A percentile compares a stretch with the other conserved stretches of the same genome.
phyloP scores from a whole-genome alignment of 2,329 filamentous ascomycete genomes.

The Acephala macrosclerotiorum region DNA sequence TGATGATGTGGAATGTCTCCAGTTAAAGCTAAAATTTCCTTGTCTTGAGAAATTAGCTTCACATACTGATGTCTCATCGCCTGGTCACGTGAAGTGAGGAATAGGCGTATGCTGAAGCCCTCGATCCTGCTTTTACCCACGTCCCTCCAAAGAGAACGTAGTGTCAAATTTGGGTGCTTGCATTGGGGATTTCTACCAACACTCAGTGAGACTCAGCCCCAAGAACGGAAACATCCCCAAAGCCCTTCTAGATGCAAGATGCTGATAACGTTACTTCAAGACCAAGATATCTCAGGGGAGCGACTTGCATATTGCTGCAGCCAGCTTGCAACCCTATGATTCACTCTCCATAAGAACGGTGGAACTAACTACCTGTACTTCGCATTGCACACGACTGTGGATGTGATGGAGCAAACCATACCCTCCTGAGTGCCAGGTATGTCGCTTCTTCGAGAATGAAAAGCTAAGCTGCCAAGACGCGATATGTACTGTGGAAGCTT shows the following conservation, averaged over 20 bases:
- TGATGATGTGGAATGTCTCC: constrained; percentile 3
- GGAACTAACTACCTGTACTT: background rate
- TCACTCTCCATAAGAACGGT: constrained; percentile 6
- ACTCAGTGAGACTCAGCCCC: no score
- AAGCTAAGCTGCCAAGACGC: background rate
- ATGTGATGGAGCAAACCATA: constrained; percentile 4
- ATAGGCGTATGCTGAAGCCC: no score
- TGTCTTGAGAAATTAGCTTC: constrained; percentile 5
- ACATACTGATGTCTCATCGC: constrained; percentile 7
- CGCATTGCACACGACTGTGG: constrained; percentile 5
- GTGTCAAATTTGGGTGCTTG: no score
- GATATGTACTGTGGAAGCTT: background rate
- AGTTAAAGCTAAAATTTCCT: constrained; percentile 6
- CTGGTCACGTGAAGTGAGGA: background rate
- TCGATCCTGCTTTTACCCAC: no score
- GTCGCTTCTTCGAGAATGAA: background rate
- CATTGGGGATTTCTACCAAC: no score
- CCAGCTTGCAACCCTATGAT: constrained; percentile 6
- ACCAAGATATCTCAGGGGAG: constrained; percentile 4
- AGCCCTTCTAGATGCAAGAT: background rate
- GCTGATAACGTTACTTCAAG: background rate
- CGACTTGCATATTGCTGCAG: constrained; percentile 4
- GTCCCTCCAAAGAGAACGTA: no score
- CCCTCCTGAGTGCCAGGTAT: background rate
- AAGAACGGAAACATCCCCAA: no score